Evolutionary conservation across 768 basidiomycete species (phyloP).

Genomic region (Mycena maculata): DNA sequence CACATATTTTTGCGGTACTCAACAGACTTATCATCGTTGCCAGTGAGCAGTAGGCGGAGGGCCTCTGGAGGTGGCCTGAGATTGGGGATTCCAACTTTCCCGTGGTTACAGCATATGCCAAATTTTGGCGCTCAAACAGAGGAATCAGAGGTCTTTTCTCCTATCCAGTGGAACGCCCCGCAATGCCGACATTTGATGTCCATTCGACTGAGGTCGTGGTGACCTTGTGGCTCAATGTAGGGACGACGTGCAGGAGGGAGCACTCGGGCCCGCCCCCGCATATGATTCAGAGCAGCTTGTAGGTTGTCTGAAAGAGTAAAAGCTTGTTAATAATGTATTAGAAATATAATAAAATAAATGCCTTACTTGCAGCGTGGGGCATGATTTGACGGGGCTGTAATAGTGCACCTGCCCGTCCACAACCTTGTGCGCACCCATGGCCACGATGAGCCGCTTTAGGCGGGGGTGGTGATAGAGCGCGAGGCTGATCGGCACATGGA

Average conservation of each 20-base stretch:
- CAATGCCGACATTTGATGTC: too few species aligned
- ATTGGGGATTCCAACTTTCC: not conserved
- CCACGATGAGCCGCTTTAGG: too few species aligned
- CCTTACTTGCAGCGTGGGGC: too few species aligned
- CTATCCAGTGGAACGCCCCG: slow-evolving; percentile 32
- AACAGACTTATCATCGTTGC: not conserved
- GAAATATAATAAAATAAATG: too few species aligned
- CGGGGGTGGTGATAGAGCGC: too few species aligned
- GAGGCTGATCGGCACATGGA: too few species aligned
- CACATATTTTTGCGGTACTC: not conserved
- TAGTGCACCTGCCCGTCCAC: too few species aligned
- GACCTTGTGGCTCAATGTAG: not conserved
- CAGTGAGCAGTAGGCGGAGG: not conserved
- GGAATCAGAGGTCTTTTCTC: not conserved
- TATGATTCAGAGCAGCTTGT: not conserved
- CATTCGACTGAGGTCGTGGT: slow-evolving; percentile 25
- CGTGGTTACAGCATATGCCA: slow-evolving; percentile 26
- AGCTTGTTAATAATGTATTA: too few species aligned
- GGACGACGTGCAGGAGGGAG: not conserved
- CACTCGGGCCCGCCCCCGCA: too few species aligned
- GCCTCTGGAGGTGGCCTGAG: not conserved
- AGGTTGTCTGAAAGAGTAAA: too few species aligned
- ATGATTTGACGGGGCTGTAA: too few species aligned
- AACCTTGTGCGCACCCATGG: too few species aligned
- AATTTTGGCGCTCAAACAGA: slow-evolving; percentile 25